Evolutionary conservation across 225 moss, liverwort and hornwort species (phyloP).

Genomic region (Pseudoscleropodium purum): DNA sequence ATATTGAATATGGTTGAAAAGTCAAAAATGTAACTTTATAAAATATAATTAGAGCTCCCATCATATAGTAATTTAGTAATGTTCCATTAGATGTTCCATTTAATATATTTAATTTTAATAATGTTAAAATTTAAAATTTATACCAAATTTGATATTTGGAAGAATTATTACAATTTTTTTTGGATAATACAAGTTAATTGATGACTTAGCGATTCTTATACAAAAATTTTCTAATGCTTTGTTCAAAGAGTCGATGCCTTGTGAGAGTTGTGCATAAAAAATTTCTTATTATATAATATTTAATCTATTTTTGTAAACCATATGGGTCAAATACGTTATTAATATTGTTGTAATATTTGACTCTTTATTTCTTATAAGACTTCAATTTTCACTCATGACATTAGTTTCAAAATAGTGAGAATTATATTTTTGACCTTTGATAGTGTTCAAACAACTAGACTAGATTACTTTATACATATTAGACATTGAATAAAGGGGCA

Average conservation of each 20-base stretch:
- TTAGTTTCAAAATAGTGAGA: not conserved
- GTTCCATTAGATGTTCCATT: not conserved
- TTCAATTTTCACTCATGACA: not conserved
- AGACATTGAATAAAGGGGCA: not conserved
- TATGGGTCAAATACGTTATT: accelerated
- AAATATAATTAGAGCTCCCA: not conserved
- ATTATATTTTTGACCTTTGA: not conserved
- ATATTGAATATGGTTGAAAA: not conserved
- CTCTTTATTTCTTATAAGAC: not conserved
- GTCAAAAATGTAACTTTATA: not conserved
- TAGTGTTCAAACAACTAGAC: not conserved
- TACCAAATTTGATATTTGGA: not conserved
- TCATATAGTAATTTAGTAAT: not conserved
- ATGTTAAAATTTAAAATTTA: not conserved
- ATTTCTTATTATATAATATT: not conserved
- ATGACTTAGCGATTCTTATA: not conserved
- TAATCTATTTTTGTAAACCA: not conserved
- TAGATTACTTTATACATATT: not conserved
- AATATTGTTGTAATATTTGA: not conserved
- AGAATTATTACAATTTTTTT: not conserved
- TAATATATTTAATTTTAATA: not conserved
- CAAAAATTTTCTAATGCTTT: not conserved
- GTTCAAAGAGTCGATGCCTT: not conserved
- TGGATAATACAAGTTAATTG: not conserved
- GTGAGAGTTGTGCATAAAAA: accelerated